Conservation (phyloP, 2,329 filamentous ascomycete genomes). For the Fusarium sp. region DNA sequence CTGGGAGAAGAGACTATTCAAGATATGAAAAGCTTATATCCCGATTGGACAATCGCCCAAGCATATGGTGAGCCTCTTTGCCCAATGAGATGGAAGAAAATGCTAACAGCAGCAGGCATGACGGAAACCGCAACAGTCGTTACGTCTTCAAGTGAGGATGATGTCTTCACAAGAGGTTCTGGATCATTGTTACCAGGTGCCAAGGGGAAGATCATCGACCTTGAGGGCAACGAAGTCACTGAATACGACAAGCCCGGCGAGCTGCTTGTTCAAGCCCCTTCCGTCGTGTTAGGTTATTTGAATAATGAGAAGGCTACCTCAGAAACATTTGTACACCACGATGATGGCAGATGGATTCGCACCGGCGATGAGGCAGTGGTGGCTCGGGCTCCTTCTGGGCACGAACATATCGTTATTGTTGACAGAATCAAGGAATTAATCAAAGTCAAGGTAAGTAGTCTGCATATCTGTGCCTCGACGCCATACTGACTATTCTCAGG, state of each 20-base stretch:
- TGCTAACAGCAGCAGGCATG: slow-evolving; percentile 60
- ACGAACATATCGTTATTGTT: slow-evolving; percentile 87
- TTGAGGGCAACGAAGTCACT: slow-evolving; percentile 76
- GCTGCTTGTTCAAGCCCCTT: slow-evolving; percentile 82
- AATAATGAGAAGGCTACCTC: slow-evolving; percentile 86
- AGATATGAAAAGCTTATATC: slow-evolving; percentile 71
- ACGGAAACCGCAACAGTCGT: slow-evolving; percentile 30
- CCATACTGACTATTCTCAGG: slow-evolving; percentile 58
- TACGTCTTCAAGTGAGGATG: slow-evolving; percentile 61
- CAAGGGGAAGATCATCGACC: slow-evolving; percentile 73
- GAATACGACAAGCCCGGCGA: slow-evolving; percentile 81
- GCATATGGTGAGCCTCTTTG: slow-evolving; percentile 76
- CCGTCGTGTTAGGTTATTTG: slow-evolving; percentile 84
- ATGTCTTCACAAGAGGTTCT: slow-evolving; percentile 76
- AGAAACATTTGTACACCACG: slow-evolving; percentile 78
- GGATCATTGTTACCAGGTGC: slow-evolving; percentile 75
- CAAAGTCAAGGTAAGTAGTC: slow-evolving; percentile 75
- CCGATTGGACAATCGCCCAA: slow-evolving; percentile 75
- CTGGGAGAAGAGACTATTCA: slow-evolving; percentile 76
- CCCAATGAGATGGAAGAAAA: too few species aligned
- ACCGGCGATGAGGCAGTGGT: slow-evolving; percentile 89
- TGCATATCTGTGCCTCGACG: accelerated
- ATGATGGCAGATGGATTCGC: slow-evolving; percentile 80
- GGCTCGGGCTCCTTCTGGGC: slow-evolving; percentile 70
- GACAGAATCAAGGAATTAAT: slow-evolving; percentile 81